Evolutionary conservation across 2,329 filamentous ascomycete genomes (phyloP).

Genomic region (Lasiodiplodia hormozganensis): DNA sequence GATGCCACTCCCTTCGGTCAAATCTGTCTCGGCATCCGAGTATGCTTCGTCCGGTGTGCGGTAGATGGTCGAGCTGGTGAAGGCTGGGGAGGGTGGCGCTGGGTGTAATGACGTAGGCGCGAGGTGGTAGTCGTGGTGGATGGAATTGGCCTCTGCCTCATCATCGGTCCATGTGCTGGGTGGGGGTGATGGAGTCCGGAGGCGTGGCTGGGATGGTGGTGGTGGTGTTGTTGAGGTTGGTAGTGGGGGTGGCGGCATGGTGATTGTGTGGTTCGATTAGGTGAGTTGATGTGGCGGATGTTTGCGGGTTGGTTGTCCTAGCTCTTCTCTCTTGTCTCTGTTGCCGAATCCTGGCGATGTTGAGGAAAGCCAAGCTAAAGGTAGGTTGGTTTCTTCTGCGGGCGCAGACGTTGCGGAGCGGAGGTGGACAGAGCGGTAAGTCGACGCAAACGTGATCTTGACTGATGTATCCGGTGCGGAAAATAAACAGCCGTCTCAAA

Average conservation of each 20-base stretch:
- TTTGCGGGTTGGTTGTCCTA: neutral
- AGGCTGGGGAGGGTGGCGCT: constrained; percentile 6
- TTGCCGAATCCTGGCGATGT: neutral
- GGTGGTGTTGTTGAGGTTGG: neutral
- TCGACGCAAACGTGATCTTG: neutral
- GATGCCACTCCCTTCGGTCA: neutral
- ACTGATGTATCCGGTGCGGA: neutral
- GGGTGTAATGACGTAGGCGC: constrained; percentile 4
- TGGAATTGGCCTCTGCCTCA: neutral
- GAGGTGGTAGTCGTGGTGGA: neutral
- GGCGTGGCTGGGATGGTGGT: neutral
- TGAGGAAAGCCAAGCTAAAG: neutral
- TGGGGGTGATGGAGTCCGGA: neutral
- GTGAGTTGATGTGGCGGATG: neutral
- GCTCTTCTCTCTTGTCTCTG: neutral
- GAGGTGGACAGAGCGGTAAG: neutral
- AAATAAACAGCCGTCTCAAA: neutral
- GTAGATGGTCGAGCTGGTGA: constrained; percentile 26
- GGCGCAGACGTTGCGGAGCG: neutral
- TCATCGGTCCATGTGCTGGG: neutral
- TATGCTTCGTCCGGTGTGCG: neutral
- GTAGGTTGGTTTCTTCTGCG: neutral
- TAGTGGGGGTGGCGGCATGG: neutral
- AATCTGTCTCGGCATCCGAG: constrained; percentile 18
- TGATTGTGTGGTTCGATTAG: neutral